Percentiles rank a stretch among this genome's conserved stretches.
phyloP scores from a whole-genome alignment of 2,329 filamentous ascomycete genomes.

The Myrmaecium sp. region DNA sequence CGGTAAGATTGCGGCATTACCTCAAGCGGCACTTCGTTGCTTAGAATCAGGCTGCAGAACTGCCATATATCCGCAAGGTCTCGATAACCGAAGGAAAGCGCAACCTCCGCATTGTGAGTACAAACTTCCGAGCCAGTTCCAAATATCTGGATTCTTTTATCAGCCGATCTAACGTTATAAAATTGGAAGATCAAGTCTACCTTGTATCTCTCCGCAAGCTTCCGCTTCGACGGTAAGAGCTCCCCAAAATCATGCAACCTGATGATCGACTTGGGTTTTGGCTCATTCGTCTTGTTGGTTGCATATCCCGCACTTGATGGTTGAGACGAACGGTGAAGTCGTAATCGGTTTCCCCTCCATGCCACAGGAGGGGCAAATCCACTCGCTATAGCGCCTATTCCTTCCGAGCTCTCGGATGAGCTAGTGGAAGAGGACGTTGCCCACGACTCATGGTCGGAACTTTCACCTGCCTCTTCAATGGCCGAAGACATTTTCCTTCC shows the following conservation, averaged over 20 bases:
- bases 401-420: constrained; percentile 18
- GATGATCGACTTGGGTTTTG: constrained; percentile 48
- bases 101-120: constrained; percentile 64
- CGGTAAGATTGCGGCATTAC: constrained; percentile 38
- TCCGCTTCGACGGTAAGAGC: constrained; percentile 60
- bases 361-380: constrained; percentile 33
- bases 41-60: constrained; percentile 60
- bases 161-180: no score
- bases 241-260: constrained; percentile 54
- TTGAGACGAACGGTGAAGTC: constrained; percentile 38
- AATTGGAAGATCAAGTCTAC: no score
- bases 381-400: constrained; percentile 26
- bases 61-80: constrained; percentile 74
- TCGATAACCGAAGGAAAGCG: constrained; percentile 48
- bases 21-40: constrained; percentile 57
- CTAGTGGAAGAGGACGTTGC: constrained; percentile 15
- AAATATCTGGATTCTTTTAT: no score
- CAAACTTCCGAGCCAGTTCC: constrained; percentile 71
- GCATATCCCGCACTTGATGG: constrained; percentile 12
- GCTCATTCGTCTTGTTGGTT: constrained; percentile 12
- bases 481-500: constrained; percentile 17
- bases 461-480: constrained; percentile 14
- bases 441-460: constrained; percentile 6
- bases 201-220: constrained; percentile 66
- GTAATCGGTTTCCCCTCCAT: constrained; percentile 33